Percentiles rank a stretch among this genome's conserved stretches.
Conservation (phyloP, 2,329 filamentous ascomycete species). For the Coleophoma crateriformis region DNA sequence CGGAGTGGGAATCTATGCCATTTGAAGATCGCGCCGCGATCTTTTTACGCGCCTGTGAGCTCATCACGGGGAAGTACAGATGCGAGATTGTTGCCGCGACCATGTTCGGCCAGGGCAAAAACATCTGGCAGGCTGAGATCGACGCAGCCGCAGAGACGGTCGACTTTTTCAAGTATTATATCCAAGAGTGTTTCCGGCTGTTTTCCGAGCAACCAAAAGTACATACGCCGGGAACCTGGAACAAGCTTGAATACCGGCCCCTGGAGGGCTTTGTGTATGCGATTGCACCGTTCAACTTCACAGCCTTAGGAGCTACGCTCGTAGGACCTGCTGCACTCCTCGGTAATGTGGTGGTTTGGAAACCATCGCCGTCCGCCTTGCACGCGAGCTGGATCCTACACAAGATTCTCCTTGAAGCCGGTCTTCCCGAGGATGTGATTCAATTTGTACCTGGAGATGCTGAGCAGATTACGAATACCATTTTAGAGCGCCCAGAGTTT, state of each 20-base stretch:
- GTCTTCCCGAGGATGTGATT: slow-evolving; percentile 79
- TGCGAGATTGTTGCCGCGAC: slow-evolving; percentile 63
- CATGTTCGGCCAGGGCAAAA: slow-evolving; percentile 36
- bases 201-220: too few relatives aligned
- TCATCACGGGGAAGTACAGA: slow-evolving; percentile 84
- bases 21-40: slow-evolving; percentile 87
- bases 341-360: slow-evolving; percentile 92
- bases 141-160: slow-evolving; percentile 82
- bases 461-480: slow-evolving; percentile 70
- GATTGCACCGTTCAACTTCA: slow-evolving; percentile 92
- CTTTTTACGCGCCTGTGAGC: slow-evolving; percentile 91
- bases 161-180: not conserved
- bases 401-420: slow-evolving; percentile 81
- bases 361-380: slow-evolving; percentile 82
- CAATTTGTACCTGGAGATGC: slow-evolving; percentile 89
- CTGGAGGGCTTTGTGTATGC: slow-evolving; percentile 93
- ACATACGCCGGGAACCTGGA: not conserved
- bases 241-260: slow-evolving; percentile 68
- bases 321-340: slow-evolving; percentile 75
- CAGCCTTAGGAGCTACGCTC: slow-evolving; percentile 83
- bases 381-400: slow-evolving; percentile 84
- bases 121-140: slow-evolving; percentile 64
- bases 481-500: slow-evolving; percentile 72
- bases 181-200: too few relatives aligned
- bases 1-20: slow-evolving; percentile 74